Evolutionary conservation across 2,329 filamentous ascomycete species (phyloP).

Genomic region (Aspergillus felis): DNA sequence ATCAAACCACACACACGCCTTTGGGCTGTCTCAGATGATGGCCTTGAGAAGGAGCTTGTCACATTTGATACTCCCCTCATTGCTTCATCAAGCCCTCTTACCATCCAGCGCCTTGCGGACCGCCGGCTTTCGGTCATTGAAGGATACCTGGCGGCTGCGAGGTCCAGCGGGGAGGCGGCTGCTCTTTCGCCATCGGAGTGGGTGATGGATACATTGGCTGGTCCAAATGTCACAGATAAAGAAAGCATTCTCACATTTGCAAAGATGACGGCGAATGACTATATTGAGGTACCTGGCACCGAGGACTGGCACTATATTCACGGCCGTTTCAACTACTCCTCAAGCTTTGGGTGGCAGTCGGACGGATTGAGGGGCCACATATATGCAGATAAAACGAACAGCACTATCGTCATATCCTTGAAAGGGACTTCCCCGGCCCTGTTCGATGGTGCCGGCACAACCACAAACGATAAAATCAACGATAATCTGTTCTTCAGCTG

Average conservation of each 20-base stretch:
- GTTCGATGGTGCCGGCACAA: conserved; percentile 95
- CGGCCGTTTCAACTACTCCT: conserved; percentile 75
- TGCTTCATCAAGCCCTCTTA: conserved; percentile 61
- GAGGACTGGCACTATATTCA: conserved; percentile 82
- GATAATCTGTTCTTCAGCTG: conserved; percentile 98
- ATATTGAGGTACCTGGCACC: conserved; percentile 67
- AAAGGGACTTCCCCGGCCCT: conserved; percentile 89
- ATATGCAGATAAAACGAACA: conserved; percentile 80
- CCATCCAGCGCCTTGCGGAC: conserved; percentile 78
- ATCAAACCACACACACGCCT: conserved; percentile 60
- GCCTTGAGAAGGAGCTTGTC: conserved; percentile 38
- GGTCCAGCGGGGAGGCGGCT: conserved; percentile 63
- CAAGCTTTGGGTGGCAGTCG: conserved; percentile 86
- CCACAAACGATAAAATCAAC: conserved; percentile 95
- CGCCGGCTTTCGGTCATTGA: conserved; percentile 73
- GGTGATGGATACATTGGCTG: conserved; percentile 73
- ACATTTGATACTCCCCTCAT: conserved; percentile 51
- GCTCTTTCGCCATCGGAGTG: conserved; percentile 71
- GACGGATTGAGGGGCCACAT: conserved; percentile 91
- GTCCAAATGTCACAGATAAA: conserved; percentile 81
- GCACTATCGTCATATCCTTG: conserved; percentile 83
- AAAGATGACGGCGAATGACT: conserved; percentile 84
- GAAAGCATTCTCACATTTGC: conserved; percentile 79
- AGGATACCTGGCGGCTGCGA: conserved; percentile 68
- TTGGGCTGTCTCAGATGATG: conserved; percentile 36